Percentiles rank a stretch among this genome's conserved stretches.
These are phyloP conservation scores for Verticillium tricorpus DNA, from an alignment of 2,329 filamentous ascomycete species.

Conservation along the genomic window DNA sequence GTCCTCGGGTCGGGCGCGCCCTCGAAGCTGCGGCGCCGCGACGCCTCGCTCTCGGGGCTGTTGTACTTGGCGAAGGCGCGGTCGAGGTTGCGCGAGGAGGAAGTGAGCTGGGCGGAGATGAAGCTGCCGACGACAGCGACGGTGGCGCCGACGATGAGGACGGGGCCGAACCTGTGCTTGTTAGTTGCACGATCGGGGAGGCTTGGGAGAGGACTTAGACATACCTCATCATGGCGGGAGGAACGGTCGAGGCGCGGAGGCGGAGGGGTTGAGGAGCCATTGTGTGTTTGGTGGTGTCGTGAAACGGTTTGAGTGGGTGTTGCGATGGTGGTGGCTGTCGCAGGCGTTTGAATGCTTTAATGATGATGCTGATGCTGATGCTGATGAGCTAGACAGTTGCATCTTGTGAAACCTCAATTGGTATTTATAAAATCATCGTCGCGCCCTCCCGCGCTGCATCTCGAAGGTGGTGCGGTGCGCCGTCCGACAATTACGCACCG, in stretches of 20 bases:
- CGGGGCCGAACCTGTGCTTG: not conserved
- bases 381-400: not conserved
- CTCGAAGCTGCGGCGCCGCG: slow-evolving; percentile 25
- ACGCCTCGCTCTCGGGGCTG: slow-evolving; percentile 29
- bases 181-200: not conserved
- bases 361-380: not conserved
- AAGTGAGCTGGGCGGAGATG: slow-evolving; percentile 25
- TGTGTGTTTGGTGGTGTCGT: not conserved
- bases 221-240: not conserved
- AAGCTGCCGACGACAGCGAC: slow-evolving; percentile 23
- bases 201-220: not conserved
- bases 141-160: not conserved
- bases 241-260: not conserved
- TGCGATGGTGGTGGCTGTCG: not conserved
- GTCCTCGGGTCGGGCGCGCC: slow-evolving; percentile 27
- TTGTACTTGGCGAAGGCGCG: slow-evolving; percentile 32
- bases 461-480: not conserved
- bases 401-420: not conserved
- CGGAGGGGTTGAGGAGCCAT: not conserved
- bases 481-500: not conserved
- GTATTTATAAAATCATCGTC: not conserved
- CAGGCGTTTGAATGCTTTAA: not conserved
- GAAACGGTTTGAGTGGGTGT: not conserved
- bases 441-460: not conserved
- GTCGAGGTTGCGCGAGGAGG: slow-evolving; percentile 29